These are phyloP conservation scores for Penicillium sp. DNA, from an alignment of 2,329 filamentous ascomycete species.

Conservation along the genomic window DNA sequence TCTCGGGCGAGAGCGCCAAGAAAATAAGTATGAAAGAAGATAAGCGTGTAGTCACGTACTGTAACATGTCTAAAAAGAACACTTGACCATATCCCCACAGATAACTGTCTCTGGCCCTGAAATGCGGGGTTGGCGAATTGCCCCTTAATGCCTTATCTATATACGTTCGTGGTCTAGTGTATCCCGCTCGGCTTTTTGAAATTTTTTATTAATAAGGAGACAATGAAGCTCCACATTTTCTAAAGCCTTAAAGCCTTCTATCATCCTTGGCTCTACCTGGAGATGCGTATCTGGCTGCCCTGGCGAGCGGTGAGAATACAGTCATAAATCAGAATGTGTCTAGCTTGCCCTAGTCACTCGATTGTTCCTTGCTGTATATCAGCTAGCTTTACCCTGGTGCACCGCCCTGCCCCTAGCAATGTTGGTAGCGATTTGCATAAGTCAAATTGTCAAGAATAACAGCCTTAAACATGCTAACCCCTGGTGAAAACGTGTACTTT, in stretches of 20 bases:
- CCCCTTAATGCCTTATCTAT: background rate
- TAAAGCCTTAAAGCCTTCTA: background rate
- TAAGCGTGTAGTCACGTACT: background rate
- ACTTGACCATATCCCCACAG: background rate
- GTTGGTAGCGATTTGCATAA: background rate
- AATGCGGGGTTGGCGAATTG: background rate
- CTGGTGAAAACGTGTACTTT: background rate
- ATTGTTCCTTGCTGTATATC: background rate
- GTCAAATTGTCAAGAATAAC: background rate
- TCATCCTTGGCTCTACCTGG: background rate
- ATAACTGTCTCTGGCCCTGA: background rate
- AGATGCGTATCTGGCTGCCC: background rate
- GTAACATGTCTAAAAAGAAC: background rate
- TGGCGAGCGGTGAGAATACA: background rate
- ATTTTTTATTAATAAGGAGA: background rate
- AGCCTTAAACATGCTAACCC: background rate
- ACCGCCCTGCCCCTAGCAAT: background rate
- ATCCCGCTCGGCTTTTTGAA: background rate
- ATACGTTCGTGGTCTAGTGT: background rate
- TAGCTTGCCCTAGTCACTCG: background rate
- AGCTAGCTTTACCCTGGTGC: background rate
- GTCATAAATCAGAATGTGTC: background rate
- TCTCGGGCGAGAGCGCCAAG: background rate
- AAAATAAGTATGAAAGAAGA: background rate
- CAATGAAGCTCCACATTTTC: background rate